Percentiles rank a stretch among this genome's conserved stretches.
Evolutionary conservation across 2,329 filamentous ascomycete genomes (phyloP).

Genomic region (Pseudocercospora pini-densiflorae): DNA sequence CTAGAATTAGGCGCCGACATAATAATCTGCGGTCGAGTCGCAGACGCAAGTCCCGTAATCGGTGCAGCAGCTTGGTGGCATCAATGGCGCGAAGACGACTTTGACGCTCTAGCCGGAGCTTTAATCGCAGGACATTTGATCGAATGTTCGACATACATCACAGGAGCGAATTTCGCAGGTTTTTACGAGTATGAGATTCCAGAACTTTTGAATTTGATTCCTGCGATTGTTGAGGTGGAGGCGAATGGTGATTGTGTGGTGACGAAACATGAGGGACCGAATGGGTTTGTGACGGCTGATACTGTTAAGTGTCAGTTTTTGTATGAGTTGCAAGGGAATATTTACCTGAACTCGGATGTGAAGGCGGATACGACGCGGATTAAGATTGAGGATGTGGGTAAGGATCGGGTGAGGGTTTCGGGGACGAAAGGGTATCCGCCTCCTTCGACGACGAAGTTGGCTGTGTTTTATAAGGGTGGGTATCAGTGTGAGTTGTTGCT

Average conservation of each 20-base stretch:
- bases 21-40: constrained; percentile 48
- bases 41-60: constrained; percentile 48
- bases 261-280: constrained; percentile 42
- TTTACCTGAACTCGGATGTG: constrained; percentile 62
- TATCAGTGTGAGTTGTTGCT: constrained; percentile 50
- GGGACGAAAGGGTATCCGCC: constrained; percentile 51
- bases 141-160: constrained; percentile 48
- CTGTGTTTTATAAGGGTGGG: constrained; percentile 50
- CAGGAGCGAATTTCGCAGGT: constrained; percentile 47
- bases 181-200: constrained; percentile 43
- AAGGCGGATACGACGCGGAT: constrained; percentile 56
- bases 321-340: constrained; percentile 59
- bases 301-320: constrained; percentile 58
- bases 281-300: constrained; percentile 48
- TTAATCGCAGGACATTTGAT: constrained; percentile 48
- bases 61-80: constrained; percentile 50
- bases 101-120: constrained; percentile 44
- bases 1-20: constrained; percentile 48
- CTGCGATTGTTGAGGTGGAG: constrained; percentile 38
- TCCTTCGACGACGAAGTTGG: constrained; percentile 56
- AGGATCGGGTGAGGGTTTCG: constrained; percentile 54
- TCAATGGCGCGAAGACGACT: constrained; percentile 43
- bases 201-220: constrained; percentile 40
- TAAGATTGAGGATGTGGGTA: constrained; percentile 54
- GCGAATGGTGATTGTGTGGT: constrained; percentile 42